phyloP scores from a whole-genome alignment of 768 basidiomycete genomes.

The Boletus rubroflammeus region DNA sequence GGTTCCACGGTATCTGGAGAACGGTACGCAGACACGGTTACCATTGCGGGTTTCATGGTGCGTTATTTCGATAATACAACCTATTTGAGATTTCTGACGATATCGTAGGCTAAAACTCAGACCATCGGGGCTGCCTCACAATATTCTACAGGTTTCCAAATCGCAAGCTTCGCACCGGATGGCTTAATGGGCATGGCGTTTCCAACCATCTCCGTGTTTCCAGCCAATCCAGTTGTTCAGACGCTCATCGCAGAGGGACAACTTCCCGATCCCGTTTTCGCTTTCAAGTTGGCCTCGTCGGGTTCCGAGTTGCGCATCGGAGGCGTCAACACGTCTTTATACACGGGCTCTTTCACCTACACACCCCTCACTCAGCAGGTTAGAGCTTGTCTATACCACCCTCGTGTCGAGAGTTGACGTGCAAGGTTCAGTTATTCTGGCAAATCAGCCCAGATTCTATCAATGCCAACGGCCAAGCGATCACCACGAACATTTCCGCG shows the following conservation, averaged over 20 bases:
- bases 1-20: constrained; percentile 38
- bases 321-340: constrained; percentile 37
- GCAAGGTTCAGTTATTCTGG: constrained; percentile 22
- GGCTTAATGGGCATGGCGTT: constrained; percentile 45
- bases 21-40: constrained; percentile 40
- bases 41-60: constrained; percentile 32
- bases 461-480: constrained; percentile 21
- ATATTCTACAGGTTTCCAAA: constrained; percentile 16
- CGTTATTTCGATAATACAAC: background rate
- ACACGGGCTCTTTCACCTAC: constrained; percentile 38
- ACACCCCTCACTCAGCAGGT: constrained; percentile 31
- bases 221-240: constrained; percentile 38
- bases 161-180: constrained; percentile 20
- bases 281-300: constrained; percentile 37
- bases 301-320: constrained; percentile 41
- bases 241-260: constrained; percentile 39
- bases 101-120: constrained; percentile 23
- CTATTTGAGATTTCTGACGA: background rate
- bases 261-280: constrained; percentile 33
- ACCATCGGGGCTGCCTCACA: constrained; percentile 20
- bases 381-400: background rate
- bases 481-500: constrained; percentile 6
- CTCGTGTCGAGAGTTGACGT: background rate
- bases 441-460: constrained; percentile 14
- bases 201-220: constrained; percentile 34